Base-by-base conservation (phyloP, 257 asterid genomes). In the Agastache rugosa region DNA sequence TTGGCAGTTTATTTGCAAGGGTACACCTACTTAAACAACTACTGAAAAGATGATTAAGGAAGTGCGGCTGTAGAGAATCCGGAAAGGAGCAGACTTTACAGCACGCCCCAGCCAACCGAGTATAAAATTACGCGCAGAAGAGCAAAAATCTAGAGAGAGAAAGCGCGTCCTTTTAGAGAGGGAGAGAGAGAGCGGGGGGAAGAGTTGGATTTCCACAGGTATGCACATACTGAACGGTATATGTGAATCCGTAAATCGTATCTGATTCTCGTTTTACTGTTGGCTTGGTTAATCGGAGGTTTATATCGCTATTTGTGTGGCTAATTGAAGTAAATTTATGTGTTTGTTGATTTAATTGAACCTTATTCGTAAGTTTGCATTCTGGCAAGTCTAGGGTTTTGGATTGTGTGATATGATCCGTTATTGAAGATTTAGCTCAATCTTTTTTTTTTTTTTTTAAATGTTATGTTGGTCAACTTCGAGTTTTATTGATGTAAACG, bases 151-250 rank as follows among this genome's bases (percentile, higher is more conserved):
- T 65, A 67, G 81, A 74, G 85, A 74, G 85, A 77, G 84, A 85
- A 76, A 78, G 81, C 86, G 85, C 84, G 84, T 76, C 78, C 0
- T 14, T 77, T n/a, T 14, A 58, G 72, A 63, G 77, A 64, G 65
- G 34, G 76, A 47, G 55, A 55, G 79, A 67, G 79, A 61, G 80
- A 59, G 77, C 7, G 34, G 79, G 25, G 76, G 54, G 54, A 27
- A 74, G 73, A 67, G 71, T 44, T 76, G 83, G 79, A 48, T 56
- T 81, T 81, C 83, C 72, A 62, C 79, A 71, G 86, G 88, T 79
- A 81, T 61, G 55, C 55, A 34, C 41, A 37, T 56, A 39, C 41
- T 9, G 47, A 65, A 25, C 68, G 41, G 67, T 69, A 16, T 53
- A 19, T 60, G 53, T n/a, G 78, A 56, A 39, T 78, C 65, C 29